Percentiles rank a stretch among this genome's conserved stretches.
phyloP scores from a whole-genome alignment of 148 eudicot genomes.

The Chenopodium formosanum region DNA sequence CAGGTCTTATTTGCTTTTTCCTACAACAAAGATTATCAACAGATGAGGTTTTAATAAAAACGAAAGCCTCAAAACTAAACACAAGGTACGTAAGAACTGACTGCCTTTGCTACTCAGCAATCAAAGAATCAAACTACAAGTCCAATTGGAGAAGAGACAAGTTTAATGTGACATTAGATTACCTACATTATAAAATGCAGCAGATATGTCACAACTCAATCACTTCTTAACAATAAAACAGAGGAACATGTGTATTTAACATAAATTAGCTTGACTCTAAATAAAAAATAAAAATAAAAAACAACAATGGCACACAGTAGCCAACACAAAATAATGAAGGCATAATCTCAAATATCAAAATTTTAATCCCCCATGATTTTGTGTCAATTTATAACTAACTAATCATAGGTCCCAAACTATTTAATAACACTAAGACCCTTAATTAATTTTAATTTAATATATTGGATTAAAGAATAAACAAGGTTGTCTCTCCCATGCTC shows the following conservation, averaged over 20 bases:
- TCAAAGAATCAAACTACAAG: not conserved
- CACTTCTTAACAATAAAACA: not conserved
- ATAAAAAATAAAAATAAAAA: no score
- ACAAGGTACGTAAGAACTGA: not conserved
- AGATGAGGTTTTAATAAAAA: not conserved
- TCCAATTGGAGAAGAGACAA: not conserved
- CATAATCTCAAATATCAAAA: not conserved
- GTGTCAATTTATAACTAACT: no score
- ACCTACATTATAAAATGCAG: not conserved
- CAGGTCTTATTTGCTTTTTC: conserved; percentile 70
- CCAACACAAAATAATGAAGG: not conserved
- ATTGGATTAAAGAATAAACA: no score
- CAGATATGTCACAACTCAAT: not conserved
- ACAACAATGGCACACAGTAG: not conserved
- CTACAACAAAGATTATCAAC: conserved; percentile 31
- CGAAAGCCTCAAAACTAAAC: conserved; percentile 1
- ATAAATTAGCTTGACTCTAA: not conserved
- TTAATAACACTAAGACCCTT: no score
- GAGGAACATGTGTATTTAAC: not conserved
- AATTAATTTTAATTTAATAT: no score
- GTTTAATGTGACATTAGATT: not conserved
- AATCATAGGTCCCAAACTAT: no score
- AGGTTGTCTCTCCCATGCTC: no score
- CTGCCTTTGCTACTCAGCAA: not conserved
- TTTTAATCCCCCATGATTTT: no score